phyloP scores from a whole-genome alignment of 495 filamentous ascomycete genomes.

The Amphirosellinia nigrospora region DNA sequence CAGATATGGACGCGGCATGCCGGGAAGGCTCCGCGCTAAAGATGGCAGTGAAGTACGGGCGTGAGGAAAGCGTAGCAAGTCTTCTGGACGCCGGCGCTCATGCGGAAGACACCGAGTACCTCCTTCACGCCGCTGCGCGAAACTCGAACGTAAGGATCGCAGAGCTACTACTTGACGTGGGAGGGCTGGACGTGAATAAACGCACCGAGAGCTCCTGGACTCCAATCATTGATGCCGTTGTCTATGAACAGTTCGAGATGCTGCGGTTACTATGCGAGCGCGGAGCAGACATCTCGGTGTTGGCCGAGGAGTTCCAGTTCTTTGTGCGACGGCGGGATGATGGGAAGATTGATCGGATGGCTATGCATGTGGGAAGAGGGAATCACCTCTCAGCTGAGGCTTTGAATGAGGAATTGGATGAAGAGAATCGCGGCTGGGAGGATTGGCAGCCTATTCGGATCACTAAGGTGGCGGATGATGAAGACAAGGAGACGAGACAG shows the following conservation, averaged over 20 bases:
- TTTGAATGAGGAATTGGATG: not conserved
- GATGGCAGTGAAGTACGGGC: not conserved
- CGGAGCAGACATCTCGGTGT: not conserved
- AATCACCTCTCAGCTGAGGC: not conserved
- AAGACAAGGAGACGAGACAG: not conserved
- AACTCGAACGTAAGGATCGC: not conserved
- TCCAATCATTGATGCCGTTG: not conserved
- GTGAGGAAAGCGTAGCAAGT: not conserved
- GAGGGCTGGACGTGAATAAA: not conserved
- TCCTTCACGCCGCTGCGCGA: not conserved
- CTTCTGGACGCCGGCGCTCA: not conserved
- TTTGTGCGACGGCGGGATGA: not conserved
- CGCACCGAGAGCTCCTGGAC: not conserved
- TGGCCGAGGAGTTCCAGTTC: conserved; percentile 4
- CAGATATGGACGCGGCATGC: not conserved
- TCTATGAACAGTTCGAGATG: not conserved
- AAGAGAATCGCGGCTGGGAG: not conserved
- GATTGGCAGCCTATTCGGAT: not conserved
- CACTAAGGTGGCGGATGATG: not conserved
- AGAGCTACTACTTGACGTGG: not conserved
- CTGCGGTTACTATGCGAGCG: not conserved
- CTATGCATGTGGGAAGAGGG: not conserved
- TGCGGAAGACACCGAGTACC: not conserved
- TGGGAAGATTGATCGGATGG: not conserved
- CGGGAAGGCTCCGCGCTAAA: not conserved